Evolutionary conservation across 805 yeast species (phyloP), one percentile per base, ranked within the genome.

Genomic region (Myxozyma sirexii): DNA sequence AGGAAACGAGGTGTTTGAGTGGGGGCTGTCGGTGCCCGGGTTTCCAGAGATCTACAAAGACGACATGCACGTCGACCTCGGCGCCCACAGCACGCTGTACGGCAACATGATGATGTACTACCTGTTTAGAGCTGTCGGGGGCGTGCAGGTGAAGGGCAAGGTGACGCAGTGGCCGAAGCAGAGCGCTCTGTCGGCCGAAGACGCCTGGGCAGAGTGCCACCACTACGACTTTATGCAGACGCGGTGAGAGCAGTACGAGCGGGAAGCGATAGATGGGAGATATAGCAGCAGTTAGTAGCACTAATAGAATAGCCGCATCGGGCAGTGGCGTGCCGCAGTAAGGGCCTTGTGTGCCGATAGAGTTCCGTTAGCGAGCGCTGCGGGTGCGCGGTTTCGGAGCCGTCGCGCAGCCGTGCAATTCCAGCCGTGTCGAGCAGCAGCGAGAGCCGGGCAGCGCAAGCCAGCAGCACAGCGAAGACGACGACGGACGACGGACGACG

Each of bases 151-250:
- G 10, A 33, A 29, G 7, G 64, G 64, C 5, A 41, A 53, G 10
- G 42, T 60, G 12, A 49, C 47, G 4, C 37, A 27, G 26, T 59
- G 62, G 58, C 64, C 63, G 19, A 31, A 15, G 4, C 43, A 37
- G 17, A 26, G 54, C 10, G 12, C 38, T 7, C 21, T 48, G 13
- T n/a, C 50, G 10, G 29, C 23, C 13, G 39, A 27, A 15, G 63
- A 57, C 12, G 60, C 60, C 19, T 59, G 60, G 63, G 46, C 47
- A 5, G 63, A 59, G 35, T 59, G 63, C 43, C 63, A 59, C 35
- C 48, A 17, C 13, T 50, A 39, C 23, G 27, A 29, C n/a, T 46
- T 46, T 15, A 15, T 46, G 39, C 38, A 29, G 24, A 46, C 50
- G 6, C 38, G 50, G 39, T 46, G 23, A 17, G 15, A 3, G 43